These are phyloP conservation scores for Candida maltosa DNA, from an alignment of 805 yeast species.

Conservation along the genomic window DNA sequence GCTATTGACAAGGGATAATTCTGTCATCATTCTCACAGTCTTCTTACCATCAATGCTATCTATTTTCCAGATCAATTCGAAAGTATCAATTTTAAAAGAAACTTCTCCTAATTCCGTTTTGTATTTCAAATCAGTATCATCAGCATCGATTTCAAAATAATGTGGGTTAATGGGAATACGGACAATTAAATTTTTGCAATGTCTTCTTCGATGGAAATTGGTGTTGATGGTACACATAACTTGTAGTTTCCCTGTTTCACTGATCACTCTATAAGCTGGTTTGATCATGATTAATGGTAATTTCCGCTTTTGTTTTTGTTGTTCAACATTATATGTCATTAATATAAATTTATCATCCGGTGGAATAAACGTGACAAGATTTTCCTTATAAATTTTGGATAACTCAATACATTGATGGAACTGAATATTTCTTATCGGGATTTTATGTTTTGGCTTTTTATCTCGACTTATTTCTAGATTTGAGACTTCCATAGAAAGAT, in stretches of 20 bases:
- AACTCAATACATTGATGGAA: conserved; percentile 71
- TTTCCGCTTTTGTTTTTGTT: conserved; percentile 32
- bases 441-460: conserved; percentile 8
- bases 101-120: conserved; percentile 73
- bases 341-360: conserved; percentile 59
- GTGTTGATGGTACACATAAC: conserved; percentile 32
- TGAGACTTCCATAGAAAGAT: not conserved
- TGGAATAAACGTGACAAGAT: conserved; percentile 76
- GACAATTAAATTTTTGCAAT: conserved; percentile 26
- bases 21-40: conserved; percentile 53
- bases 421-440: conserved; percentile 39
- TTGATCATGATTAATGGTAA: conserved; percentile 43
- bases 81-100: conserved; percentile 64
- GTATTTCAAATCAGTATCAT: conserved; percentile 46
- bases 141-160: conserved; percentile 20
- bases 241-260: conserved; percentile 23
- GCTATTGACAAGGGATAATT: conserved; percentile 27
- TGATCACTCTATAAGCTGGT: conserved; percentile 29
- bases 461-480: conserved; percentile 2
- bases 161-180: conserved; percentile 33
- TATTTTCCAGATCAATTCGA: conserved; percentile 71
- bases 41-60: conserved; percentile 62
- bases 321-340: conserved; percentile 40
- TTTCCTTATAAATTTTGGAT: conserved; percentile 60
- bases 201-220: conserved; percentile 31